Evolutionary conservation across 2,329 filamentous ascomycete species (phyloP).

Genomic region (Harringtonia aguacate): DNA sequence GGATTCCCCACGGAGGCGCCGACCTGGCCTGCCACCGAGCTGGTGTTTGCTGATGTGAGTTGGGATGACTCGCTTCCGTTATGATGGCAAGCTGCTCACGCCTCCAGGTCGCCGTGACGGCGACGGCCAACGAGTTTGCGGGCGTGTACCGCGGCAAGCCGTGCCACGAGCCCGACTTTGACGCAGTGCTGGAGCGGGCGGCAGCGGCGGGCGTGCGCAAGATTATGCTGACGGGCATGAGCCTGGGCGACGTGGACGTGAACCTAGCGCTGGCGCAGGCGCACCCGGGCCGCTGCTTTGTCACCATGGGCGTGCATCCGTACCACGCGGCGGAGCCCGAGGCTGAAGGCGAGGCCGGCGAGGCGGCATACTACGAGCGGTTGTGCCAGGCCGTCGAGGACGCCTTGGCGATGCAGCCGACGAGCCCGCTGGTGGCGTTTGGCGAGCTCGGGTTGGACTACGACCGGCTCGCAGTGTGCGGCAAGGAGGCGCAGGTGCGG

Average conservation of each 20-base stretch:
- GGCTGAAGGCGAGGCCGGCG: slow-evolving; percentile 1
- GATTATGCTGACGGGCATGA: slow-evolving; percentile 29
- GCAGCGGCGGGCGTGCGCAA: slow-evolving; percentile 28
- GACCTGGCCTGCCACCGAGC: not conserved
- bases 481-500: slow-evolving; percentile 27
- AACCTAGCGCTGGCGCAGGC: slow-evolving; percentile 18
- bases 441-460: slow-evolving; percentile 41
- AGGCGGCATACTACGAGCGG: slow-evolving; percentile 13
- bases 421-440: slow-evolving; percentile 26
- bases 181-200: slow-evolving; percentile 28
- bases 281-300: slow-evolving; percentile 20
- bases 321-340: slow-evolving; percentile 36
- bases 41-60: not conserved
- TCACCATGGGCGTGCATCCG: slow-evolving; percentile 39
- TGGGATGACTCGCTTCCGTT: not conserved
- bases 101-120: slow-evolving; percentile 20
- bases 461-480: slow-evolving; percentile 30
- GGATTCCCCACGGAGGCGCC: too few species aligned
- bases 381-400: slow-evolving; percentile 15
- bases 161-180: slow-evolving; percentile 34
- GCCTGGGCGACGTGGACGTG: slow-evolving; percentile 17
- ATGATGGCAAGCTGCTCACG: not conserved
- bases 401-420: slow-evolving; percentile 9
- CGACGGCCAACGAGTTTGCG: slow-evolving; percentile 32
- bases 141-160: slow-evolving; percentile 38